These are phyloP conservation scores for Beta vulgaris DNA, from an alignment of 148 eudicot species.

Conservation along the genomic window DNA sequence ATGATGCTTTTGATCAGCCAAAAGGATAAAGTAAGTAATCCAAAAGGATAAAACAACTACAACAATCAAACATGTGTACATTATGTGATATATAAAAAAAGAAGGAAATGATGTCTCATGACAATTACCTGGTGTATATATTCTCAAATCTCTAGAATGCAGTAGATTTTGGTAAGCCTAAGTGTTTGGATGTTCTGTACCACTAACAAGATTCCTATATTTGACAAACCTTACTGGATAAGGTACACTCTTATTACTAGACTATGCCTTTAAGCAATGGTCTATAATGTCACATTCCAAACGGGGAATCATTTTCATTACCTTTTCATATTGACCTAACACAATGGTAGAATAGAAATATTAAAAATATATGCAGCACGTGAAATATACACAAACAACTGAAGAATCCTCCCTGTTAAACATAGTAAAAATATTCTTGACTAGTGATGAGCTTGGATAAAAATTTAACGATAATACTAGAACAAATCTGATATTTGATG, in stretches of 20 bases:
- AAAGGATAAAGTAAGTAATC: not conserved
- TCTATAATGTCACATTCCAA: not conserved
- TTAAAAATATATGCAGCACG: not conserved
- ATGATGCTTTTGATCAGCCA: not conserved
- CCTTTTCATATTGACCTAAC: not conserved
- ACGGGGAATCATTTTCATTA: not conserved
- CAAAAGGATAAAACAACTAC: not conserved
- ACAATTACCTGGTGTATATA: not conserved
- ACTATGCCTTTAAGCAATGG: not conserved
- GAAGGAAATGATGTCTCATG: not conserved
- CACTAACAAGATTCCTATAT: slow-evolving; percentile 17
- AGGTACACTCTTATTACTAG: not conserved
- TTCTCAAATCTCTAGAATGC: slow-evolving; percentile 5
- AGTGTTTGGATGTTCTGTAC: slow-evolving; percentile 10
- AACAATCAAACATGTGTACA: not conserved
- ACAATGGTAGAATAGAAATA: not conserved
- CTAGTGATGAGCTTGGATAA: not conserved
- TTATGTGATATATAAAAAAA: not conserved
- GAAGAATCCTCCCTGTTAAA: not conserved
- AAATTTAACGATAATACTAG: not conserved
- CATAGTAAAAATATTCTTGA: not conserved
- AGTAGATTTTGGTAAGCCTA: not conserved
- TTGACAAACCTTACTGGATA: slow-evolving; percentile 10
- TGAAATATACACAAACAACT: not conserved
- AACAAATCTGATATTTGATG: not conserved